phyloP scores from a whole-genome alignment of 2,329 filamentous ascomycete genomes.

The Fusarium sp. region DNA sequence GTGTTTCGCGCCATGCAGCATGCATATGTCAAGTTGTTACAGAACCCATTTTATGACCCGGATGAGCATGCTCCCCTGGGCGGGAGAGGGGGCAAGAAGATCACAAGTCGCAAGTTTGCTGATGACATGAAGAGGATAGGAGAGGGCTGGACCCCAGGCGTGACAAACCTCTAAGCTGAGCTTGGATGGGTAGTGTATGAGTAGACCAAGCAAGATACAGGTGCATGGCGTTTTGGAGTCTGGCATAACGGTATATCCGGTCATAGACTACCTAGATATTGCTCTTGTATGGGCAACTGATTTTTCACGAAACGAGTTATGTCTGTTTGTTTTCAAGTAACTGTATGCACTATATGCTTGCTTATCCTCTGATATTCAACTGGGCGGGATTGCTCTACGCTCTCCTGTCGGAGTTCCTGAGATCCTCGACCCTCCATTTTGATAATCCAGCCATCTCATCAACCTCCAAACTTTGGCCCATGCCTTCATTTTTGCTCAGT shows the following conservation, averaged over 20 bases:
- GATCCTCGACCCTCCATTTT: slow-evolving; percentile 49
- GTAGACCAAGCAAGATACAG: slow-evolving; percentile 33
- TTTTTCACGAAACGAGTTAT: slow-evolving; percentile 17
- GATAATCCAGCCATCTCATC: slow-evolving; percentile 53
- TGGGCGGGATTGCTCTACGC: slow-evolving; percentile 2
- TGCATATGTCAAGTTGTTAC: slow-evolving; percentile 87
- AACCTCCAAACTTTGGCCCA: slow-evolving; percentile 49
- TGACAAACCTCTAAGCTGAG: slow-evolving; percentile 62
- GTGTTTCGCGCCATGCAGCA: slow-evolving; percentile 92
- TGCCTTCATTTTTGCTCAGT: slow-evolving; percentile 39
- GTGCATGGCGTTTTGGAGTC: slow-evolving; percentile 44
- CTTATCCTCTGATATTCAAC: background rate
- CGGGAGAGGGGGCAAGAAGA: slow-evolving; percentile 70
- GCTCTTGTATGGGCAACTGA: slow-evolving; percentile 18
- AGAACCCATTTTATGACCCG: slow-evolving; percentile 95
- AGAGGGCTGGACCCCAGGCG: slow-evolving; percentile 82
- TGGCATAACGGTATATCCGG: slow-evolving; percentile 38
- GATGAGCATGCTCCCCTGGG: slow-evolving; percentile 77
- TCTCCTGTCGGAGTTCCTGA: slow-evolving; percentile 41
- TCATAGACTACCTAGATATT: slow-evolving; percentile 35
- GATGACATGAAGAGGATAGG: slow-evolving; percentile 88
- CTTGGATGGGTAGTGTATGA: slow-evolving; percentile 48
- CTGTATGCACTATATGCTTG: background rate
- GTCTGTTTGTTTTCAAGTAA: background rate
- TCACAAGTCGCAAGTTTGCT: slow-evolving; percentile 83